Evolutionary conservation across 2,329 filamentous ascomycete genomes (phyloP), one percentile per base, ranked within the genome.

Genomic region (Xylariaceae sp.): DNA sequence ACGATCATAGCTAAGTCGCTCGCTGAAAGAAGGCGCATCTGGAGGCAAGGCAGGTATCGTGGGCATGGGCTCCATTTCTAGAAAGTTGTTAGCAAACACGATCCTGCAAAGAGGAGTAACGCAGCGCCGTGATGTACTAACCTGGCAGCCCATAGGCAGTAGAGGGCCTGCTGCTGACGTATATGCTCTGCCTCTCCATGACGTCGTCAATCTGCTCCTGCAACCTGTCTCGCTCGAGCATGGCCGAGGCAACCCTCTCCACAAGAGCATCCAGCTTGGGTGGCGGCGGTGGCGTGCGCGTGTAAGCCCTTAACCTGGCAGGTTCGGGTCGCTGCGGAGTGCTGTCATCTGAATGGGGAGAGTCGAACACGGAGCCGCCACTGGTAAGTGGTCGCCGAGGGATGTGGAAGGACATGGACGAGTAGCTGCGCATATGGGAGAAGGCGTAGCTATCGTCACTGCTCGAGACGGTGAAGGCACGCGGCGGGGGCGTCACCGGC

Each of bases 101-200:
- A 9, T 23, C 19, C 5, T 21, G 12, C 7, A 14, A 10, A 22
- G 14, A 16, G 18, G 11, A 47, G 27, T n/a, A n/a, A n/a, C n/a
- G n/a, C n/a, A n/a, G n/a, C n/a, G n/a, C n/a, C n/a, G n/a, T n/a
- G n/a, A n/a, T n/a, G n/a, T n/a, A n/a, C 55, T 41, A 38, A 59
- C 57, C 52, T 35, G 45, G 47, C 44, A 58, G 49, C 15, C 65
- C 70, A 40, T 67, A 57, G 14, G 65, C 57, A 24, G 68, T 76
- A 26, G 70, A 69, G 19, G 72, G 71, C 31, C 72, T 64, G 51
- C 70, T 75, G 38, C 50, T 59, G 13, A 64, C 43, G 42, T 75
- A 78, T 21, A 77, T 55, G 52, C 71, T 80, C 55, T 76, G 72
- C 38, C 73, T 67, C 59, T 78, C 72, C 16, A 77, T 67, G 15